Evolutionary conservation across 2,329 filamentous ascomycete genomes (phyloP), one percentile per base, ranked within the genome.

Genomic region (Hypoxylon sp.): DNA sequence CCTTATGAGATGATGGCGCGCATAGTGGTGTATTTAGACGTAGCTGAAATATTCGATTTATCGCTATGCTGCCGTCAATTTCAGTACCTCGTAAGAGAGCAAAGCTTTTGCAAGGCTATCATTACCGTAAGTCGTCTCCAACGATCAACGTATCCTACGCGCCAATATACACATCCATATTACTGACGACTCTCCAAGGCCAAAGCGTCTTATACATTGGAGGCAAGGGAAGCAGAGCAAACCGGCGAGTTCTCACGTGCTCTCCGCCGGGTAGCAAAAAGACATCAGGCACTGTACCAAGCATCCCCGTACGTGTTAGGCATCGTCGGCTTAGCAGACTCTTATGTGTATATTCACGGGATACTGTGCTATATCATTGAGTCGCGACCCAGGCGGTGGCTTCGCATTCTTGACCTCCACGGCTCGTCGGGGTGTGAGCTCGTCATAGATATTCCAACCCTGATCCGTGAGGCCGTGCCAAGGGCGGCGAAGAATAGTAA

Each of bases 1-100:
- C 89, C 90, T 0, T 88, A 86, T 72, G 90, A 92, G 76, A 80
- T 92, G 14, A 78, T 91, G 27, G 85, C 85, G 51, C 82, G 85
- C 53, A 84, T 92, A 53, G 81, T 84, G 6, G 79, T 80, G 5
- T 78, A 81, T 59, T 80, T 92, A 37, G 80, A 84, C 16, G 78
- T 89, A 25, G 82, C 87, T 48, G 88, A 91, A 68, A 81, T 87
- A 37, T 83, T 88, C 62, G 81, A 85, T 65, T 78, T 91, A 43
- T 83, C 85, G 41, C 79, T 82, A 47, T 83, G 82, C 45, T 87
- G 86, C 65, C 81, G 77, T 4, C 79, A 82, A 19, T 81, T 92
- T 30, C 78, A 80, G 61, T 81, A 78, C 30, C 73, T 88, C 8
- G 74, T 89, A 43, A 74, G 79, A 7, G 85, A 88, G 70, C 82